phyloP scores from a whole-genome alignment of 345 rosid species.

The Gossypium turneri region DNA sequence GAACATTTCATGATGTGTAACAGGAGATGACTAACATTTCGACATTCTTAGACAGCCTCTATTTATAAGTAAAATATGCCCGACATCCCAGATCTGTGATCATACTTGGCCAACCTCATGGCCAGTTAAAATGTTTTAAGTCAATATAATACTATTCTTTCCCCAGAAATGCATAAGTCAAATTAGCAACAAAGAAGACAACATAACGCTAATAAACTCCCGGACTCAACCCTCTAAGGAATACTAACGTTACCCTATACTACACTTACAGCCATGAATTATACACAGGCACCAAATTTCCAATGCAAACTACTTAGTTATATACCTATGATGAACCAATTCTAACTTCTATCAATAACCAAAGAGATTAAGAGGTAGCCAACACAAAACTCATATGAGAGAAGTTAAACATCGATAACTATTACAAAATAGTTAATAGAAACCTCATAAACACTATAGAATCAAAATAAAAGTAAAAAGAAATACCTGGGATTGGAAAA shows the following conservation, averaged over 20 bases:
- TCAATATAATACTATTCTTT: not conserved
- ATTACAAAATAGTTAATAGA: not conserved
- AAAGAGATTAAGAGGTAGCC: not conserved
- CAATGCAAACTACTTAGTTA: not conserved
- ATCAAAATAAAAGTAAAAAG: not conserved
- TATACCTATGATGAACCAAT: not conserved
- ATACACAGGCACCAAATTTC: not conserved
- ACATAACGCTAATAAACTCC: not conserved
- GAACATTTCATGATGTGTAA: not conserved
- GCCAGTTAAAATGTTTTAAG: not conserved
- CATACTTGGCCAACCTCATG: not conserved
- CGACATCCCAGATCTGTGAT: not conserved
- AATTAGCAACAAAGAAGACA: not conserved
- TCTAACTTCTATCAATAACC: not conserved
- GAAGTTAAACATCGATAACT: not conserved
- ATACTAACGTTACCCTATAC: not conserved
- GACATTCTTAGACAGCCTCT: not conserved
- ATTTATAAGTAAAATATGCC: not conserved
- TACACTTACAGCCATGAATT: not conserved
- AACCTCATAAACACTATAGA: not conserved
- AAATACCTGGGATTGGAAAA: constrained; percentile 36
- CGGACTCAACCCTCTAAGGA: not conserved
- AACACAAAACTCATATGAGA: not conserved
- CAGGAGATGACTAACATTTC: not conserved
- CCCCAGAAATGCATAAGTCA: not conserved